Evolutionary conservation across 2,329 filamentous ascomycete genomes (phyloP), one percentile per base, ranked within the genome.

Genomic region (Hypoxylon sp.): DNA sequence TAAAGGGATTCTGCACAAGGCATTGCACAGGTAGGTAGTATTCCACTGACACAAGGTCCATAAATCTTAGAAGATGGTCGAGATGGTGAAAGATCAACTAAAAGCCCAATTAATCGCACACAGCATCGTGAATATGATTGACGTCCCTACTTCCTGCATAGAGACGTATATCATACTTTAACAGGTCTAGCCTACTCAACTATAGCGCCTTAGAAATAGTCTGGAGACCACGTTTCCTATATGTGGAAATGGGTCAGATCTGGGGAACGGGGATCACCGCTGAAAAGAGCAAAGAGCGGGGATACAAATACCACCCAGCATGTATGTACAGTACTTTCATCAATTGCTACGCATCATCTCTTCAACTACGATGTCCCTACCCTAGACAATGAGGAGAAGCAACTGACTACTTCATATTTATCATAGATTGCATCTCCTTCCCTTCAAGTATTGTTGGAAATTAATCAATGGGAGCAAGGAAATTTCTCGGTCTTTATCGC

Each of bases 281-380:
- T 60, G 51, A 66, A 63, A 60, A 50, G 38, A 63, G 59, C 30
- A 63, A 52, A 51, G 46, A 60, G 65, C 57, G 65, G 65, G 65
- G 65, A 62, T 52, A 28, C 21, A n/a, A 34, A 57, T 60, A 46
- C 53, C 45, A 65, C 56, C 19, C 46, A 51, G 11, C 30, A 38
- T 23, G 30, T 49, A 63, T 28, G 57, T 63, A 60, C 25, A 58
- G 53, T 64, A 64, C 58, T 59, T 67, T 67, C 67, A 59, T 25
- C 49, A 60, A 62, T 62, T 67, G 62, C 58, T 60, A 28, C 52
- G 59, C 61, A 57, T 63, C 45, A 52, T 50, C 21, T 55, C 46
- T 50, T 58, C 49, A 30, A 28, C 6, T 41, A 50, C 53, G 34
- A 63, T 17, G 11, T 57, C 28, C 49, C 36, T 34, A 56, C 38